Conservation (phyloP, 2,329 filamentous ascomycete genomes). For the Monosporascus sp. region DNA sequence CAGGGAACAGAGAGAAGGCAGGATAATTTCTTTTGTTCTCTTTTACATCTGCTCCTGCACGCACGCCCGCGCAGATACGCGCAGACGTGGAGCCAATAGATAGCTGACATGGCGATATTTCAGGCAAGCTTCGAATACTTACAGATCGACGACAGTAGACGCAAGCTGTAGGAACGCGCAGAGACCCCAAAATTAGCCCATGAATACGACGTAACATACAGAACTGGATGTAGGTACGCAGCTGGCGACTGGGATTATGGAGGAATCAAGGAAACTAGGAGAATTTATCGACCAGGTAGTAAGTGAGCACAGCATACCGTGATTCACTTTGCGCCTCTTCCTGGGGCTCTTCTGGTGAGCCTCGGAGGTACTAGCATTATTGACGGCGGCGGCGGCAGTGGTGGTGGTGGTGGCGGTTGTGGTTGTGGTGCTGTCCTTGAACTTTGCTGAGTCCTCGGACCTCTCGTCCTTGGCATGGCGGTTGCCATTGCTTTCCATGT, state of each 20-base stretch:
- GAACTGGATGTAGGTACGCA: background rate
- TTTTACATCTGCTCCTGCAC: constrained; percentile 1
- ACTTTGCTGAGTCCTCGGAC: constrained; percentile 33
- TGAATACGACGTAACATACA: constrained; percentile 15
- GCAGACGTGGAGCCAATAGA: constrained; percentile 28
- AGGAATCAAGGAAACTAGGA: constrained; percentile 12
- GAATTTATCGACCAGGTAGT: constrained; percentile 11
- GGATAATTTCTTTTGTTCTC: constrained; percentile 5
- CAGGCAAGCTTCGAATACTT: constrained; percentile 44
- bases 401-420: constrained; percentile 14
- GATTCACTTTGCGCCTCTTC: constrained; percentile 85
- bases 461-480: constrained; percentile 33
- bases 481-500: constrained; percentile 28
- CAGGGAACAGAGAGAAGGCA: constrained; percentile 10
- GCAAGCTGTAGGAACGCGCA: constrained; percentile 60
- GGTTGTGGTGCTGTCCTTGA: constrained; percentile 26
- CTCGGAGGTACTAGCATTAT: constrained; percentile 27
- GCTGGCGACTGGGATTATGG: constrained; percentile 8
- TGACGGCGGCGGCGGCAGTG: constrained; percentile 26
- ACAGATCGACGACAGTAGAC: constrained; percentile 88
- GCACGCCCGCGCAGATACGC: constrained; percentile 17
- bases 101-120: constrained; percentile 20
- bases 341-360: constrained; percentile 53
- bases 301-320: constrained; percentile 56
- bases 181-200: constrained; percentile 30